phyloP scores from a whole-genome alignment of 768 basidiomycete genomes.

The Kondoa malvinella region DNA sequence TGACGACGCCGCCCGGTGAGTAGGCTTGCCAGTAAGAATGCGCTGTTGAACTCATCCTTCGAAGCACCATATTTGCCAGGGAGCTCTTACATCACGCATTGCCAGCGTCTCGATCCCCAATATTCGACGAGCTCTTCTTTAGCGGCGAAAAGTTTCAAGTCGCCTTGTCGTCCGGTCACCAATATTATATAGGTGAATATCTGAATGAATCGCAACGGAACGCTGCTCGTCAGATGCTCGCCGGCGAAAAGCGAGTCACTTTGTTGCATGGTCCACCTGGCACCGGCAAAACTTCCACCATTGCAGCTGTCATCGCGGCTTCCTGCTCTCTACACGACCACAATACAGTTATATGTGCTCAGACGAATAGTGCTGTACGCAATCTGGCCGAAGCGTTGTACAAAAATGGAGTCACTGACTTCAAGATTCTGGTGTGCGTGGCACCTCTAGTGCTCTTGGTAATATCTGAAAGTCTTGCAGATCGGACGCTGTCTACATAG shows the following conservation, averaged over 20 bases:
- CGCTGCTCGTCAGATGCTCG: neutral
- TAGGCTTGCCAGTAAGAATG: no score
- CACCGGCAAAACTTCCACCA: conserved; percentile 32
- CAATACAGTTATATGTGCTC: neutral
- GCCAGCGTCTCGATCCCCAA: no score
- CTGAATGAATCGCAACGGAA: neutral
- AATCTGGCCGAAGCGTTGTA: neutral
- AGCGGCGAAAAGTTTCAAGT: no score
- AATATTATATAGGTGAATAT: neutral
- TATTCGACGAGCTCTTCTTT: no score
- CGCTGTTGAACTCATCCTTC: no score
- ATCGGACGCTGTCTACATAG: neutral
- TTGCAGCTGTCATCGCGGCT: neutral
- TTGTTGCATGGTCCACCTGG: neutral
- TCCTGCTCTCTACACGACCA: neutral
- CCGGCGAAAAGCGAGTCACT: neutral
- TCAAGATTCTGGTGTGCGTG: neutral
- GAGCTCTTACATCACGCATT: no score
- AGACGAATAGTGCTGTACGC: neutral
- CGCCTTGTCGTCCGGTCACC: no score
- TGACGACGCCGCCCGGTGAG: no score
- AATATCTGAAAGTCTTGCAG: neutral
- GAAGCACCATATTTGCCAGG: no score
- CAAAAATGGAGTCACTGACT: neutral
- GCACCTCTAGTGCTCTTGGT: neutral